A percentile compares a stretch with the other conserved stretches of the same genome.
Evolutionary conservation across 345 rosid species (phyloP).

Genomic region (Corchorus capsularis): DNA sequence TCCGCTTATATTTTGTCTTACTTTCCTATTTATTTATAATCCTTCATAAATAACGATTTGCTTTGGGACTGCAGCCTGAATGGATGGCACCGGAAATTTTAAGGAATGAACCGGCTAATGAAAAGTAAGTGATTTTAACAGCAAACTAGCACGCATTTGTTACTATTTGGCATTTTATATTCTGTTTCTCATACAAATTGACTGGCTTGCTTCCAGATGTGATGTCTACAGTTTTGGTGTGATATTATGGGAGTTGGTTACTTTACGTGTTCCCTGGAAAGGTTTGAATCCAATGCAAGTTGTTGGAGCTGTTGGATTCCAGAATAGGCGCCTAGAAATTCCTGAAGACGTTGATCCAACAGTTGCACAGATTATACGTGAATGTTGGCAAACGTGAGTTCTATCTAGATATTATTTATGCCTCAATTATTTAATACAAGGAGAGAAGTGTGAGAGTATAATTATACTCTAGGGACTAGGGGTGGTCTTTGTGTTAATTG

Average conservation of each 20-base stretch:
- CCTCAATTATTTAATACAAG: not conserved
- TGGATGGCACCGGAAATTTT: conserved; percentile 99
- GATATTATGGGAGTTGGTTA: conserved; percentile 90
- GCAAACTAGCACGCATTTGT: not conserved
- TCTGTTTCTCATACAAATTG: conserved; percentile 15
- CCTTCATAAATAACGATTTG: conserved; percentile 6
- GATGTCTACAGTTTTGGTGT: conserved; percentile 99
- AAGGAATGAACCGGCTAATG: conserved; percentile 94
- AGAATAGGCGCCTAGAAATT: conserved; percentile 84
- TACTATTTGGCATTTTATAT: not conserved
- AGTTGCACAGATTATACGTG: conserved; percentile 73
- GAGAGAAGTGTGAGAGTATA: not conserved
- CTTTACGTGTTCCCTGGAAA: conserved; percentile 82
- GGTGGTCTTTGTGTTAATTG: not conserved
- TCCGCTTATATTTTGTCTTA: conserved; percentile 5
- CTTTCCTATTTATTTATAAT: not conserved
- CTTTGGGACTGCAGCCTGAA: conserved; percentile 72
- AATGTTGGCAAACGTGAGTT: conserved; percentile 92
- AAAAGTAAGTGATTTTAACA: conserved; percentile 63
- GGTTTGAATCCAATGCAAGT: conserved; percentile 99
- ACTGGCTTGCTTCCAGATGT: conserved; percentile 59
- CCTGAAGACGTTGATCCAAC: conserved; percentile 70
- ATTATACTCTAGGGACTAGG: not conserved
- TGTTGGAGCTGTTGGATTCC: conserved; percentile 99
- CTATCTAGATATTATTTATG: not conserved